These are phyloP conservation scores for Paspalum notatum DNA, from an alignment of 176 grass and related monocot species.

Conservation along the genomic window DNA sequence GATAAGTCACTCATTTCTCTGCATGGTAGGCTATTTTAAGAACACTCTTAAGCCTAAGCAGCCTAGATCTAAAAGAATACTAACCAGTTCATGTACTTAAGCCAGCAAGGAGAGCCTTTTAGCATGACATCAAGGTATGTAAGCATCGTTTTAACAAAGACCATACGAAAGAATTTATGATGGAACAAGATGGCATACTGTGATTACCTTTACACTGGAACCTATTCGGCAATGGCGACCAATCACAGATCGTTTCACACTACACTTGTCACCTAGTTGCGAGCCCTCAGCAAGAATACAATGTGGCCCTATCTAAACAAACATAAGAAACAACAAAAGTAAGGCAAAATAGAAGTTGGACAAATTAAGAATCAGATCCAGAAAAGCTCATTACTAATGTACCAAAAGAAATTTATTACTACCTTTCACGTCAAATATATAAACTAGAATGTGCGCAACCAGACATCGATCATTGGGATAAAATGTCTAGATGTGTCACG, in stretches of 20 bases:
- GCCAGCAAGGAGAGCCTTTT: background rate
- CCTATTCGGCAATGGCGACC: slow-evolving; percentile 97
- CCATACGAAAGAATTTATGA: slow-evolving; percentile 27
- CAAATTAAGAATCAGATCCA: background rate
- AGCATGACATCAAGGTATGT: background rate
- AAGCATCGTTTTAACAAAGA: slow-evolving; percentile 17
- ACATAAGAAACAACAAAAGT: slow-evolving; percentile 27
- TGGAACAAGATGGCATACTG: background rate
- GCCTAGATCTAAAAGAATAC: background rate
- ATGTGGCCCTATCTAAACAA: slow-evolving; percentile 81
- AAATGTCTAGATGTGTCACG: background rate
- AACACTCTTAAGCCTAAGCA: background rate
- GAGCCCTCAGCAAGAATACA: slow-evolving; percentile 97
- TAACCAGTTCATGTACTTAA: background rate
- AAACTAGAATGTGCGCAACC: background rate
- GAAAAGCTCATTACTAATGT: background rate
- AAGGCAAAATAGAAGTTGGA: slow-evolving; percentile 19
- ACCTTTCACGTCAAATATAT: background rate
- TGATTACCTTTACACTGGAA: slow-evolving; percentile 93
- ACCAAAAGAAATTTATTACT: background rate
- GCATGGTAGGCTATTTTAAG: background rate
- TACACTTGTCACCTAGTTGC: slow-evolving; percentile 95
- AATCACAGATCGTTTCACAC: slow-evolving; percentile 95
- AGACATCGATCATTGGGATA: background rate
- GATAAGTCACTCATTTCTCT: background rate